These are phyloP conservation scores for Chrysoporthe cubensis DNA, from an alignment of 2,329 filamentous ascomycete species.

Conservation along the genomic window DNA sequence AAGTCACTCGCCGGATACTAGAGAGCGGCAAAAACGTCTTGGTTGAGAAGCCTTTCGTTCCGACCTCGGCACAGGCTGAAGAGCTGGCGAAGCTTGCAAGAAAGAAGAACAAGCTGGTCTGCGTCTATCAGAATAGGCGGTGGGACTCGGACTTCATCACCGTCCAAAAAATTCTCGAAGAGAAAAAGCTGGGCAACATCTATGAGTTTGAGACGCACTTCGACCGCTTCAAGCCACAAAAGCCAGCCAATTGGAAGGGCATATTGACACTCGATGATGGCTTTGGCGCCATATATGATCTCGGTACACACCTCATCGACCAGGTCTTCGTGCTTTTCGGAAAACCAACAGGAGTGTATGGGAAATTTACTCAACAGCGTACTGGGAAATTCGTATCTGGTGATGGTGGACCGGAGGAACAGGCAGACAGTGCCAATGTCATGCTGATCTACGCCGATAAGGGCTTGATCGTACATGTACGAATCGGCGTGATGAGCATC, in stretches of 20 bases:
- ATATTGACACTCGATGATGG: constrained; percentile 61
- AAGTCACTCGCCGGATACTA: constrained; percentile 66
- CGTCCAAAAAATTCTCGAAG: constrained; percentile 63
- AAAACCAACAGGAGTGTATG: constrained; percentile 68
- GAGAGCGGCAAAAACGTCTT: constrained; percentile 76
- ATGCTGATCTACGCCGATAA: constrained; percentile 66
- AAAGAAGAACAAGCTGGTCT: constrained; percentile 56
- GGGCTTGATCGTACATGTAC: constrained; percentile 69
- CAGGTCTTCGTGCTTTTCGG: constrained; percentile 75
- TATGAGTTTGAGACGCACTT: constrained; percentile 82
- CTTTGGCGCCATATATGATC: constrained; percentile 72
- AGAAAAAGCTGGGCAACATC: constrained; percentile 68
- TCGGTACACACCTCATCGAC: constrained; percentile 77
- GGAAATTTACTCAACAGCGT: constrained; percentile 69
- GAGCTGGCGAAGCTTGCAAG: constrained; percentile 61
- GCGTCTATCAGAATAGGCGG: constrained; percentile 77
- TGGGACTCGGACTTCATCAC: constrained; percentile 81
- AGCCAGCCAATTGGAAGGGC: constrained; percentile 69
- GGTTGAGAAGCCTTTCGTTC: constrained; percentile 83
- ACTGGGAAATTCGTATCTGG: constrained; percentile 44
- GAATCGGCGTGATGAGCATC: constrained; percentile 69
- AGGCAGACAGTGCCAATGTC: constrained; percentile 64
- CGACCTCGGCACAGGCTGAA: constrained; percentile 69
- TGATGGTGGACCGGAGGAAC: constrained; percentile 44
- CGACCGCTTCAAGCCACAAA: constrained; percentile 69